Evolutionary conservation across 2,329 filamentous ascomycete species (phyloP), one percentile per base, ranked within the genome.

Genomic region (Diplodia mutila): DNA sequence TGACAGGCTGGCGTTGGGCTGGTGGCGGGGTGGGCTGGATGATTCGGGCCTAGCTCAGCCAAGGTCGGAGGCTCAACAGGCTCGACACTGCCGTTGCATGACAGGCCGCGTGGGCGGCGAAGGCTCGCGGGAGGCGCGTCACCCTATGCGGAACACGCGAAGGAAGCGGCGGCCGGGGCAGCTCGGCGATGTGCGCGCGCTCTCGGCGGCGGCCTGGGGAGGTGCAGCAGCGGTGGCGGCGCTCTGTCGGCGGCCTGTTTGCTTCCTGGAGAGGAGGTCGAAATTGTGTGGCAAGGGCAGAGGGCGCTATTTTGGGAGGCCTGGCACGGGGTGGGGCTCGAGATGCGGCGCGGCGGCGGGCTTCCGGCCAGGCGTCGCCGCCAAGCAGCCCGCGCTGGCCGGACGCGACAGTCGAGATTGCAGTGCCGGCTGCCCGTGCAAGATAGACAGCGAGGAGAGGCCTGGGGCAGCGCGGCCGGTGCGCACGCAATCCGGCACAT

Each of bases 11-110:
- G 55, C 37, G 21, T 34, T 34, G 27, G 37, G 55, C 55, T 23
- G 42, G 59, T 51, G 42, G 59, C 59, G 57, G 57, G 53, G 39
- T 16, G 57, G 57, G 55, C 21, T 16, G 23, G 23, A 25, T 59
- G 37, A 39, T 59, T 61, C 27, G 57, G 57, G 42, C 16, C 39
- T 61, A 61, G 57, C 39, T n/a, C 55, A 25, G 55, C 55, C 55
- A 59, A 61, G 57, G 57, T 49, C 59, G 59, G 59, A 63, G 59
- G 59, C 59, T 63, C 59, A 63, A 63, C 59, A 63, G 27, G 42
- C 27, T 51, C 39, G 46, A 32, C 39, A 39, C 57, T 61, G 57
- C 57, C 57, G 57, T 61, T 61, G 57, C 57, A 49, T 61, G 57
- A 48, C 39, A 29, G 57, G 39, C 39, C 39, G 55, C 55, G 55